Conservation (phyloP, 208 protist species). For the Blechomonas ayalai region DNA sequence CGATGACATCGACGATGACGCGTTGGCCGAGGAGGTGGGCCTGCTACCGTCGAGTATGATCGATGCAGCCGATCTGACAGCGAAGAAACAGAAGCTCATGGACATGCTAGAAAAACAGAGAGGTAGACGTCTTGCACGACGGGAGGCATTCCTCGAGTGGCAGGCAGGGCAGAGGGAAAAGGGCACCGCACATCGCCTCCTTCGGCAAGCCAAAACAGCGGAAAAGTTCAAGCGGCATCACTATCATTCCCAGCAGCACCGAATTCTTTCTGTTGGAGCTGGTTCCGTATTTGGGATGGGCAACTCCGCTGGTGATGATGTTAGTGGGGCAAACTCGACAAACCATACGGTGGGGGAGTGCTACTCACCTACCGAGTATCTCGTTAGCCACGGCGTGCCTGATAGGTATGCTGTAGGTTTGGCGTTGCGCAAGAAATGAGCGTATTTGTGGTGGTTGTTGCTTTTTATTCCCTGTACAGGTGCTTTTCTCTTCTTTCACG, state of each 20-base stretch:
- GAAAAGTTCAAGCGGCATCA: slow-evolving; percentile 73
- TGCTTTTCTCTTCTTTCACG: no score
- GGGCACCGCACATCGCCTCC: slow-evolving; percentile 65
- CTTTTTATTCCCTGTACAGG: no score
- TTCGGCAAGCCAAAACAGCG: slow-evolving; percentile 48
- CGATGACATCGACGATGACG: slow-evolving; percentile 30
- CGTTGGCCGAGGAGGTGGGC: slow-evolving; percentile 25
- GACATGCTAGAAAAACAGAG: slow-evolving; percentile 50
- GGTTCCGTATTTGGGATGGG: background rate
- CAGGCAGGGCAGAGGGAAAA: slow-evolving; percentile 83
- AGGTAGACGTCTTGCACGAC: slow-evolving; percentile 39
- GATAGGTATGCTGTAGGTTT: no score
- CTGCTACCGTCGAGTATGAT: slow-evolving; percentile 13
- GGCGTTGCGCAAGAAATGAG: no score
- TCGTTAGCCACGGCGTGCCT: background rate
- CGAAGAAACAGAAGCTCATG: slow-evolving; percentile 28
- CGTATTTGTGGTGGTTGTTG: no score
- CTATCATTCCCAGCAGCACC: slow-evolving; percentile 52
- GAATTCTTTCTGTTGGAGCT: slow-evolving; percentile 39
- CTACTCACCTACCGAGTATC: slow-evolving; percentile 1
- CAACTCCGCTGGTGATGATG: background rate
- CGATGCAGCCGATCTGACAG: slow-evolving; percentile 12
- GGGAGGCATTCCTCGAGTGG: slow-evolving; percentile 78
- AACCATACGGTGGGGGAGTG: background rate
- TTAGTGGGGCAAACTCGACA: background rate